Percentiles rank a stretch among this genome's conserved stretches.
Conservation (phyloP, 2,329 filamentous ascomycete genomes). For the Rhynchosporium secalis region DNA sequence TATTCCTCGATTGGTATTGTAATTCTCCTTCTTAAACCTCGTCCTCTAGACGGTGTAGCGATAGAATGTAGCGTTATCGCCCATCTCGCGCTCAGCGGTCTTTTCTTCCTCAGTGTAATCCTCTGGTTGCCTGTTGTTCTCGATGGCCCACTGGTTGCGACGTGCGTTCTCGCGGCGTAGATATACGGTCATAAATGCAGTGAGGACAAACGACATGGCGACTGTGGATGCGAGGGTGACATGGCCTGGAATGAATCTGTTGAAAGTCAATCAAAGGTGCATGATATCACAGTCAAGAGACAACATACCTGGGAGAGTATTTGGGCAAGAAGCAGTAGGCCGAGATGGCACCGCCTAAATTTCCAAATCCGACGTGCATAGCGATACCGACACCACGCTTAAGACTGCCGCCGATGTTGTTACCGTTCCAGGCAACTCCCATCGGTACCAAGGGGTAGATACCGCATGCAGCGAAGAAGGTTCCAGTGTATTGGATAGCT, state of each 20-base stretch:
- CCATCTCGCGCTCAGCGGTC: constrained; percentile 13
- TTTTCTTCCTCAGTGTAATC: constrained; percentile 20
- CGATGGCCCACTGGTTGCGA: constrained; percentile 18
- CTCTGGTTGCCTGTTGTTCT: constrained; percentile 13
- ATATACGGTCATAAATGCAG: constrained; percentile 15
- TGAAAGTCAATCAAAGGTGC: not conserved
- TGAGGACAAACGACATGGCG: constrained; percentile 16
- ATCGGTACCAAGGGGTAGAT: constrained; percentile 85
- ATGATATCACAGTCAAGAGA: not conserved
- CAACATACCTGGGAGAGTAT: constrained; percentile 37
- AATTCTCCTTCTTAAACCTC: not conserved
- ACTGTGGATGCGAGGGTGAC: constrained; percentile 19
- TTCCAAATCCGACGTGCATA: constrained; percentile 87
- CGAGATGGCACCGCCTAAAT: constrained; percentile 70
- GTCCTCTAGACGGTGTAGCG: constrained; percentile 15
- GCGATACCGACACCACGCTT: constrained; percentile 87
- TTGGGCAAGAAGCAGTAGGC: constrained; percentile 49
- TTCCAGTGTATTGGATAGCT: constrained; percentile 75
- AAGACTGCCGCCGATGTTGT: constrained; percentile 86
- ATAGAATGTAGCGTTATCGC: constrained; percentile 20
- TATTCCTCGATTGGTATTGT: constrained; percentile 3
- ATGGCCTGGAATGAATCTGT: constrained; percentile 20
- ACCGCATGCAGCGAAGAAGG: constrained; percentile 75
- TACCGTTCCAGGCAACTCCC: constrained; percentile 81
- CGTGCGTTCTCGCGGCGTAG: constrained; percentile 15